Evolutionary conservation across 176 grass and related monocot species (phyloP).

Genomic region (Raddia distichophylla): DNA sequence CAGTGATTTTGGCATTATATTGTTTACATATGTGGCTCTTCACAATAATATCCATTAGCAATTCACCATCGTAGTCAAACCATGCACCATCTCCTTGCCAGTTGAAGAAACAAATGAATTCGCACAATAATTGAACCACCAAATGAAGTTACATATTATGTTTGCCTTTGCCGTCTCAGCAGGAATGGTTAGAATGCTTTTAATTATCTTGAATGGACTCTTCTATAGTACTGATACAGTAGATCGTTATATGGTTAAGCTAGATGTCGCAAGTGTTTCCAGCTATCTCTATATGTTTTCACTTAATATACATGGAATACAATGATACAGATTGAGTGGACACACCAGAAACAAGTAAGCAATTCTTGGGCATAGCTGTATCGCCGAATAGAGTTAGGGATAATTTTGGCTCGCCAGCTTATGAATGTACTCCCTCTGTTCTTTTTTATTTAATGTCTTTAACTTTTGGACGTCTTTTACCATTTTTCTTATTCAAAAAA

Average conservation of each 20-base stretch:
- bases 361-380: too few species aligned
- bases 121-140: neutral
- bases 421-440: too few species aligned
- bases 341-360: neutral
- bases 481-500: too few species aligned
- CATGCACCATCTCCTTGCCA: too few species aligned
- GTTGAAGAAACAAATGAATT: too few species aligned
- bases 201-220: neutral
- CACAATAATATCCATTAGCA: neutral
- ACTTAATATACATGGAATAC: neutral
- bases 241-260: neutral
- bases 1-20: neutral
- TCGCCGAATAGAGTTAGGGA: too few species aligned
- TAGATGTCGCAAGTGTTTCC: neutral
- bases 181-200: neutral
- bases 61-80: neutral
- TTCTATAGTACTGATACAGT: neutral
- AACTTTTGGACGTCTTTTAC: too few species aligned
- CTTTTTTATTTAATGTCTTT: too few species aligned
- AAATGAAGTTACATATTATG: neutral
- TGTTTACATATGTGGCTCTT: neutral
- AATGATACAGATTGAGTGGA: neutral
- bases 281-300: neutral
- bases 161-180: neutral
- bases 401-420: too few species aligned